Evolutionary conservation across 2,329 filamentous ascomycete species (phyloP).

Genomic region (Fusarium subglutinans): DNA sequence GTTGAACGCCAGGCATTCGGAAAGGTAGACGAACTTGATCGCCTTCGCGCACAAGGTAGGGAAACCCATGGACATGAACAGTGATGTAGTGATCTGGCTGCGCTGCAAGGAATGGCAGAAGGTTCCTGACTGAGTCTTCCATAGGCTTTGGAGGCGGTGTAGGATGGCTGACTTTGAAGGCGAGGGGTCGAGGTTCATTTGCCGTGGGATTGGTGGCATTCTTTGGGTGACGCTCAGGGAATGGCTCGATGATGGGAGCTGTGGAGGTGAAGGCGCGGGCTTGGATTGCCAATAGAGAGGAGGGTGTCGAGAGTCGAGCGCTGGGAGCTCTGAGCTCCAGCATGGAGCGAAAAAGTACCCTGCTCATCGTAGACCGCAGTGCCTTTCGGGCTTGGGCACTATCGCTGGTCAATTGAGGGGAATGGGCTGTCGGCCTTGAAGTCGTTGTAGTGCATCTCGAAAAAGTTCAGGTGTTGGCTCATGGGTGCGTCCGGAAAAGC

Average conservation of each 20-base stretch:
- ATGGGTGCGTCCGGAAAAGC: constrained; percentile 45
- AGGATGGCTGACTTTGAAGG: constrained; percentile 54
- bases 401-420: constrained; percentile 37
- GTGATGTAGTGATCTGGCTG: constrained; percentile 83
- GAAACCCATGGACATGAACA: constrained; percentile 79
- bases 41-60: constrained; percentile 81
- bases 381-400: constrained; percentile 37
- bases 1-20: constrained; percentile 76
- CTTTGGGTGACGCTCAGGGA: constrained; percentile 47
- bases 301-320: constrained; percentile 36
- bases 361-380: constrained; percentile 58
- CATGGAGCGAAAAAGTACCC: constrained; percentile 70
- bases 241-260: constrained; percentile 58
- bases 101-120: constrained; percentile 76
- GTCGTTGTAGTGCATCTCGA: constrained; percentile 29
- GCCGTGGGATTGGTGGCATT: constrained; percentile 51
- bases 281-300: constrained; percentile 42
- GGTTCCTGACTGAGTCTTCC: constrained; percentile 63
- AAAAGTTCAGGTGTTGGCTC: constrained; percentile 40
- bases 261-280: constrained; percentile 47
- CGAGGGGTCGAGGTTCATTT: constrained; percentile 47
- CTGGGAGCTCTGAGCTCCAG: constrained; percentile 65
- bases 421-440: constrained; percentile 26
- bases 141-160: constrained; percentile 51
- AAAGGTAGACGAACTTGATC: constrained; percentile 82